Conservation (phyloP, 768 basidiomycete species). For the Suillus placidus region DNA sequence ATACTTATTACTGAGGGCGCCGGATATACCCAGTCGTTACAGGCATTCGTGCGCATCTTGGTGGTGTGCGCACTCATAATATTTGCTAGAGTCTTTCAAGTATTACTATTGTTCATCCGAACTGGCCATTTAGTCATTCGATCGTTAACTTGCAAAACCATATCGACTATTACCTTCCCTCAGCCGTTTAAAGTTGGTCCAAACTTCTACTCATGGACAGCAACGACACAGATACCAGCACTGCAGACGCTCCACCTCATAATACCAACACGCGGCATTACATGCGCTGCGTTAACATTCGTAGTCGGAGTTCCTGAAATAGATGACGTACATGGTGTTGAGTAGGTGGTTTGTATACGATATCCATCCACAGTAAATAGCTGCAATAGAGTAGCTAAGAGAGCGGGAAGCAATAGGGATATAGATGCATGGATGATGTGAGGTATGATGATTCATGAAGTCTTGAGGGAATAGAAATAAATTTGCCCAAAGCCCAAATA, state of each 20-base stretch:
- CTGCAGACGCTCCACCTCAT: background rate
- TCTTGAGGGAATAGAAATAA: background rate
- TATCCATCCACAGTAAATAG: constrained; percentile 3
- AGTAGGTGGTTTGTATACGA: background rate
- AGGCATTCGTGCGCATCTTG: too few relatives aligned
- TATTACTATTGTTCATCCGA: too few relatives aligned
- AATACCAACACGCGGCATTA: background rate
- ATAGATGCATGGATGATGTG: constrained; percentile 1
- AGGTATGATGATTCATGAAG: constrained; percentile 1
- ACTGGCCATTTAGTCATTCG: too few relatives aligned
- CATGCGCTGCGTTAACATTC: background rate
- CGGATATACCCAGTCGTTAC: too few relatives aligned
- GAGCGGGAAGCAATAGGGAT: background rate
- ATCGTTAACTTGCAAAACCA: too few relatives aligned
- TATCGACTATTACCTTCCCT: too few relatives aligned
- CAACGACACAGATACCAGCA: background rate
- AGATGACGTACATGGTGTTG: background rate
- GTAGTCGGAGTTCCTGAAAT: background rate
- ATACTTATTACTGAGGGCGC: too few relatives aligned
- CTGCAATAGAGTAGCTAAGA: constrained; percentile 1
- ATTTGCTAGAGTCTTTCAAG: too few relatives aligned
- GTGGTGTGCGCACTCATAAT: too few relatives aligned
- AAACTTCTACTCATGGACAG: background rate
- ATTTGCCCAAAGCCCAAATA: background rate
- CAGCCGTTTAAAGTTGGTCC: background rate